Conservation (phyloP, 208 protist species). For the Trypanosoma vivax region DNA sequence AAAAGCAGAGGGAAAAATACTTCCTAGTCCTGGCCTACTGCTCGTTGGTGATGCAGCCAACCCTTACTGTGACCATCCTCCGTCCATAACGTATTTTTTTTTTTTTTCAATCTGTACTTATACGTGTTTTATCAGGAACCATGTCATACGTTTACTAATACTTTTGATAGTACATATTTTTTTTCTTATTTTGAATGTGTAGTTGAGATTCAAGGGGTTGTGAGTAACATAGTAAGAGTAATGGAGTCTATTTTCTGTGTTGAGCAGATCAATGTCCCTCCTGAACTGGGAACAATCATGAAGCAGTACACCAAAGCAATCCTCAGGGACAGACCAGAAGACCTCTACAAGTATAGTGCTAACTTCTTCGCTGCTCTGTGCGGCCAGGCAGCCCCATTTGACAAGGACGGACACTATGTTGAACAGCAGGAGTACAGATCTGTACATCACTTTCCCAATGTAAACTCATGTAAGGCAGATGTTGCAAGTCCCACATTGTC, state of each 20-base stretch:
- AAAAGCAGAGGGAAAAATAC: too few species aligned
- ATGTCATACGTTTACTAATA: too few species aligned
- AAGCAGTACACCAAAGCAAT: conserved; percentile 92
- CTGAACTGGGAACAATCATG: conserved; percentile 86
- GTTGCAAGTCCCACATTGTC: conserved; percentile 3
- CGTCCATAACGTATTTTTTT: too few species aligned
- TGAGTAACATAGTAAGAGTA: background rate
- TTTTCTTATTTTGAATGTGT: conserved; percentile 7
- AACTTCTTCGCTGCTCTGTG: conserved; percentile 89
- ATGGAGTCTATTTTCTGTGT: conserved; percentile 89
- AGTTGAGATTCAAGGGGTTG: background rate
- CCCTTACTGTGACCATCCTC: too few species aligned
- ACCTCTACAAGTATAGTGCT: conserved; percentile 90
- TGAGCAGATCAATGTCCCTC: conserved; percentile 85
- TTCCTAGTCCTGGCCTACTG: too few species aligned
- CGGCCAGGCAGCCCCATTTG: conserved; percentile 64
- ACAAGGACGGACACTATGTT: conserved; percentile 64
- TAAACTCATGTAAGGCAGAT: conserved; percentile 12
- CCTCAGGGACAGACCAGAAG: conserved; percentile 68
- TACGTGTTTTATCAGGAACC: too few species aligned
- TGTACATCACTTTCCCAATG: conserved; percentile 7
- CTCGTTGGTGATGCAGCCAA: too few species aligned
- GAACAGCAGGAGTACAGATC: conserved; percentile 14
- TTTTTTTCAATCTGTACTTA: too few species aligned
- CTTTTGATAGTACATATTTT: conserved; percentile 14